phyloP scores from a whole-genome alignment of 192 early-diverging fungal species.

The Globomyces pollinis-pini region DNA sequence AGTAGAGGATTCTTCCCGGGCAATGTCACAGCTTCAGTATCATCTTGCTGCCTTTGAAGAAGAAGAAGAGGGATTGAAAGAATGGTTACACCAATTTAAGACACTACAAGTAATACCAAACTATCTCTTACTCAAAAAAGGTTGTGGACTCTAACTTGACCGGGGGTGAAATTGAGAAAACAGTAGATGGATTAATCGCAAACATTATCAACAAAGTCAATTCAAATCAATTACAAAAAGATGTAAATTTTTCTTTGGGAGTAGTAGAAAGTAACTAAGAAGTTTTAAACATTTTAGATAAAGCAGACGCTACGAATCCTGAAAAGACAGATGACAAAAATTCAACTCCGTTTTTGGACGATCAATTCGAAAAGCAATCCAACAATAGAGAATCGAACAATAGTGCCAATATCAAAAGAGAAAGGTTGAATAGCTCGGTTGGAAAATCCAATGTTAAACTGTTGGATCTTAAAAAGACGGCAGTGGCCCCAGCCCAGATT shows the following conservation, averaged over 20 bases:
- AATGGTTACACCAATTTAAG: constrained; percentile 44
- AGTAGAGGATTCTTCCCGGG: constrained; percentile 27
- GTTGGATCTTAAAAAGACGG: not conserved
- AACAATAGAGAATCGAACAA: not conserved
- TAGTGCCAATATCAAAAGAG: not conserved
- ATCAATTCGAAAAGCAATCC: not conserved
- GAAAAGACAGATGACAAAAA: not conserved
- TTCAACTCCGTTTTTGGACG: no score
- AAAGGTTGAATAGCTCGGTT: not conserved
- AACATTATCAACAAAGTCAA: constrained; percentile 16
- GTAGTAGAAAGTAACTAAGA: no score
- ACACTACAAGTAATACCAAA: constrained; percentile 37
- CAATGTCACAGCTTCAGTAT: constrained; percentile 40
- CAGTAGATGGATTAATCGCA: constrained; percentile 16
- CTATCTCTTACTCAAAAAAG: constrained; percentile 13
- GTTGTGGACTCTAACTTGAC: constrained; percentile 20
- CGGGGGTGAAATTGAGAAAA: not conserved
- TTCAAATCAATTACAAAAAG: not conserved
- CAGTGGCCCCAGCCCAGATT: not conserved
- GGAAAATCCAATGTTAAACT: not conserved
- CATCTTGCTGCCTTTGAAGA: constrained; percentile 50
- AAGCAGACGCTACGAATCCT: not conserved
- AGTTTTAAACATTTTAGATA: not conserved
- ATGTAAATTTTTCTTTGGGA: not conserved
- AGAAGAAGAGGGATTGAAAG: constrained; percentile 43